Evolutionary conservation across 305 asterid genomes (phyloP).

Genomic region (Vinca major): DNA sequence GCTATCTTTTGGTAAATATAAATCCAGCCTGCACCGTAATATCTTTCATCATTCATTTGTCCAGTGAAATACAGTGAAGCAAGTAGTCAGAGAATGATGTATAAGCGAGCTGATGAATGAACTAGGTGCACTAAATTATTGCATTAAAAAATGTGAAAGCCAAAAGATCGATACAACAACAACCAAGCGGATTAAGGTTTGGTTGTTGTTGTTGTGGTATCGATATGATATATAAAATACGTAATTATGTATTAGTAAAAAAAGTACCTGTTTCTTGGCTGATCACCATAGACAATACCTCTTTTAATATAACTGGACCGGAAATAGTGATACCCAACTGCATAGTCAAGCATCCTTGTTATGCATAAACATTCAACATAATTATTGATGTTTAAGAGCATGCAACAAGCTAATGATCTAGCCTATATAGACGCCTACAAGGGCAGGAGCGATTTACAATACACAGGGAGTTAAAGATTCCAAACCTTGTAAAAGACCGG

Average conservation of each 20-base stretch:
- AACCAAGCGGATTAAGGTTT: too few relatives aligned
- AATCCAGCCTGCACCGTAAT: conserved; percentile 55
- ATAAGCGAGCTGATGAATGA: neutral
- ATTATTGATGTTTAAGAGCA: neutral
- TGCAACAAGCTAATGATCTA: neutral
- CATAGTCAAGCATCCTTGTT: conserved; percentile 17
- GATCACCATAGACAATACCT: conserved; percentile 81
- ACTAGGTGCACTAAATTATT: neutral
- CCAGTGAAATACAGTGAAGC: conserved; percentile 1
- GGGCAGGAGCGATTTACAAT: neutral
- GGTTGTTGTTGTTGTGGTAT: too few relatives aligned
- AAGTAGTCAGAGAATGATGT: neutral
- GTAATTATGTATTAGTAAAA: neutral
- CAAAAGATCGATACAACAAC: neutral
- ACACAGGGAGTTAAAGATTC: conserved; percentile 1
- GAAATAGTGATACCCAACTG: conserved; percentile 92
- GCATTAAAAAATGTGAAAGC: neutral
- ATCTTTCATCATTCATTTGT: conserved; percentile 13
- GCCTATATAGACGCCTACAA: neutral
- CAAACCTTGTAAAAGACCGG: conserved; percentile 95
- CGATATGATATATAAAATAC: too few relatives aligned
- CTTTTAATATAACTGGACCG: conserved; percentile 61
- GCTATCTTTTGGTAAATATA: conserved; percentile 59
- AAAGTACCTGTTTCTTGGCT: conserved; percentile 78
- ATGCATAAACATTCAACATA: conserved; percentile 7